Evolutionary conservation across 345 rosid genomes (phyloP).

Genomic region (Eucalyptus sideroxylon): DNA sequence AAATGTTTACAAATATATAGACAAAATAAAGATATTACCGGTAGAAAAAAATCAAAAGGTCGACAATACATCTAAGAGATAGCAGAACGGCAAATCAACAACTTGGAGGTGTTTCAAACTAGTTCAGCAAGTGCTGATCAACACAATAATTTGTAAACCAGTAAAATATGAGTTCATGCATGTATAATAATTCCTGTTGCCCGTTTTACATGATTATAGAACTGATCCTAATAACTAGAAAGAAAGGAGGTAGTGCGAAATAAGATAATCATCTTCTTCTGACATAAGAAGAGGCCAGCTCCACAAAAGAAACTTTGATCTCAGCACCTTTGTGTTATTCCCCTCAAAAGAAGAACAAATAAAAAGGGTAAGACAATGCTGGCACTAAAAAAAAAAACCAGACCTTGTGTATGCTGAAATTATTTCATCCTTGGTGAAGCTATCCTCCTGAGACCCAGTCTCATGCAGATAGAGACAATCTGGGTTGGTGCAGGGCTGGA

Average conservation of each 20-base stretch:
- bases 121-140: neutral
- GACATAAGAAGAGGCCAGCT: neutral
- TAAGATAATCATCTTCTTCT: neutral
- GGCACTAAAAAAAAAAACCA: neutral
- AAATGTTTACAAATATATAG: neutral
- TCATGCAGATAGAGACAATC: constrained; percentile 96
- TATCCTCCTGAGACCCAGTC: constrained; percentile 83
- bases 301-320: neutral
- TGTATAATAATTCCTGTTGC: neutral
- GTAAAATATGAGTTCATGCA: neutral
- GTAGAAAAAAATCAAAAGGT: neutral
- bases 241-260: neutral
- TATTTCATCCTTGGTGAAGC: constrained; percentile 91
- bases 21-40: neutral
- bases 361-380: neutral
- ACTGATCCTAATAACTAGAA: neutral
- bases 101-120: neutral
- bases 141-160: neutral
- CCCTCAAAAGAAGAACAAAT: neutral
- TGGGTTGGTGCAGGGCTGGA: constrained; percentile 86
- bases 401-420: constrained; percentile 84
- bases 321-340: neutral
- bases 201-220: neutral
- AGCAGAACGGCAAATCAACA: neutral
- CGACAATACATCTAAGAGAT: neutral